phyloP scores from a whole-genome alignment of 1,284 basidiomycete genomes.

The Rhizoctonia solani region DNA sequence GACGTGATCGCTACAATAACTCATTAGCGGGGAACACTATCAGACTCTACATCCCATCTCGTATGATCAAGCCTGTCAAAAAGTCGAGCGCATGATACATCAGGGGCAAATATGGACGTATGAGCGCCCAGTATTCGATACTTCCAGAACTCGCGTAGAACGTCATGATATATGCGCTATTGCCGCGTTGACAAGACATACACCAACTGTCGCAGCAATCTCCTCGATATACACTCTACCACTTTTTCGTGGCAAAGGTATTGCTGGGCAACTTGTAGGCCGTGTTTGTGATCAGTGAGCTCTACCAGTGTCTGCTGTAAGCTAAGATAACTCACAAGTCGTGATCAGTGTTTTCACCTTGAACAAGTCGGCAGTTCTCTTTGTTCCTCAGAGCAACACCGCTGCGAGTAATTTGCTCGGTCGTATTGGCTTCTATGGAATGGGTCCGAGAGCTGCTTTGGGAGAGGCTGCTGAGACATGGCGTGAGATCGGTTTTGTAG shows the following conservation, averaged over 20 bases:
- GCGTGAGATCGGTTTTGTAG: conserved; percentile 28
- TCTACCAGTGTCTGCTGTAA: no score
- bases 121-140: conserved; percentile 13
- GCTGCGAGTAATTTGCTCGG: conserved; percentile 26
- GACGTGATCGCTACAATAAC: background rate
- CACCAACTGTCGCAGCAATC: conserved; percentile 14
- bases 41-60: conserved; percentile 14
- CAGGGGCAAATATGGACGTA: conserved; percentile 25
- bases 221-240: conserved; percentile 15
- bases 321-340: background rate
- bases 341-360: conserved; percentile 2
- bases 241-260: background rate
- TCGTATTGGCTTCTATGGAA: conserved; percentile 30
- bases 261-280: conserved; percentile 25
- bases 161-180: conserved; percentile 14
- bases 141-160: conserved; percentile 20
- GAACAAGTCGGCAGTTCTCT: conserved; percentile 27
- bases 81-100: conserved; percentile 28
- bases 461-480: conserved; percentile 25
- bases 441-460: conserved; percentile 9
- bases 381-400: conserved; percentile 21
- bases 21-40: background rate
- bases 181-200: conserved; percentile 12
- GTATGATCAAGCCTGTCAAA: conserved; percentile 1
- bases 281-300: conserved; percentile 13